phyloP scores from a whole-genome alignment of 1,284 basidiomycete genomes.

The Austroboletus niveus region DNA sequence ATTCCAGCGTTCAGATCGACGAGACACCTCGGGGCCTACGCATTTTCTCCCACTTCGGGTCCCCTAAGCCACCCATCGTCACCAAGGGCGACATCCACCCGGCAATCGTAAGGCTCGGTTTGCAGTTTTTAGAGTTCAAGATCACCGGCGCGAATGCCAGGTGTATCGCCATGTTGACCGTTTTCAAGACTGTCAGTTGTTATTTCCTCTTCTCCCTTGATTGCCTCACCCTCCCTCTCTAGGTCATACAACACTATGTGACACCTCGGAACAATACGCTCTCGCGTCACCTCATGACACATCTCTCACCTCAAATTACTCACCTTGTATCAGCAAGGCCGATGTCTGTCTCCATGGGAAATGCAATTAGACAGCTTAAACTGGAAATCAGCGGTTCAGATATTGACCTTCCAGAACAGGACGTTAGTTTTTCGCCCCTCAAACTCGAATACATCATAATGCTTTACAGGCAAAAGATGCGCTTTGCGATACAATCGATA shows the following conservation, averaged over 20 bases:
- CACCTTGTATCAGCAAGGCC: slow-evolving; percentile 85
- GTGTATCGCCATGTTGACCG: slow-evolving; percentile 82
- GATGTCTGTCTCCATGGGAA: slow-evolving; percentile 95
- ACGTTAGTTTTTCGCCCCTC: slow-evolving; percentile 54
- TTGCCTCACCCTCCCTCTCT: neutral
- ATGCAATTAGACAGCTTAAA: slow-evolving; percentile 93
- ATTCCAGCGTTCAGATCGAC: slow-evolving; percentile 26
- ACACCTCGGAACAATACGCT: slow-evolving; percentile 83
- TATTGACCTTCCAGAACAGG: slow-evolving; percentile 90
- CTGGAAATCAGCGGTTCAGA: slow-evolving; percentile 92
- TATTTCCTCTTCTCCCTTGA: neutral
- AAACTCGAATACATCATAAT: slow-evolving; percentile 1
- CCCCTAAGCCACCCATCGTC: slow-evolving; percentile 59
- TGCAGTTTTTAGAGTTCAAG: slow-evolving; percentile 83
- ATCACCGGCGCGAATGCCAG: slow-evolving; percentile 87
- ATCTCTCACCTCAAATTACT: slow-evolving; percentile 88
- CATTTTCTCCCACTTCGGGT: slow-evolving; percentile 81
- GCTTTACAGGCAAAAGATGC: slow-evolving; percentile 77
- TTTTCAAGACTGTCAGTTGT: slow-evolving; percentile 74
- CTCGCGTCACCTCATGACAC: slow-evolving; percentile 83
- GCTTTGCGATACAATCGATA: slow-evolving; percentile 85
- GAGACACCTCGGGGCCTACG: slow-evolving; percentile 54
- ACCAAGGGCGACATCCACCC: slow-evolving; percentile 84
- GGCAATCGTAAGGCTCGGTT: slow-evolving; percentile 70
- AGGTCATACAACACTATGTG: slow-evolving; percentile 87